phyloP scores from a whole-genome alignment of 2,329 filamentous ascomycete species.

The Cytospora paraplurivora region DNA sequence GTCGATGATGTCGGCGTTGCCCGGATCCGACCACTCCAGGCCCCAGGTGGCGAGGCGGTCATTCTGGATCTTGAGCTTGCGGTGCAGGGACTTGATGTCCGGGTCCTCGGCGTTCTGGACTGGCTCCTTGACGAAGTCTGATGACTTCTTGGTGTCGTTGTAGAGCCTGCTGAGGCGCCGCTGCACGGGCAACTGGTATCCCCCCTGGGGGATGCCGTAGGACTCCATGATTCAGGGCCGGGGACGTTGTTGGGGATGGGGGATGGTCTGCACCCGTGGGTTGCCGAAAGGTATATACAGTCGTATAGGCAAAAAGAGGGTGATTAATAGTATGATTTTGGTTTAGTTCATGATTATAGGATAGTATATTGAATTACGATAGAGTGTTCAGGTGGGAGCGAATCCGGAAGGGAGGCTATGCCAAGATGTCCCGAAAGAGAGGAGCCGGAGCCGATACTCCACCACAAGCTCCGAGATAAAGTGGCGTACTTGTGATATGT shows the following conservation, averaged over 20 bases:
- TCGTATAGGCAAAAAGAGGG: neutral
- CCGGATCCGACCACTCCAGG: conserved; percentile 76
- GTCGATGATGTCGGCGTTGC: conserved; percentile 69
- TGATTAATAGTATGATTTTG: neutral
- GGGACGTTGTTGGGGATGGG: too few relatives aligned
- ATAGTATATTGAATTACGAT: neutral
- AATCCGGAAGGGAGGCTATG: neutral
- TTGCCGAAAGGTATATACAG: neutral
- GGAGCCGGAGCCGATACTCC: neutral
- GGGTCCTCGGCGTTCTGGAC: conserved; percentile 66
- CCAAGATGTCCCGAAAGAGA: neutral
- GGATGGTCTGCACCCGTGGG: neutral
- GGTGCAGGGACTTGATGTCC: conserved; percentile 71
- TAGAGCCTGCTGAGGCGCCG: conserved; percentile 72
- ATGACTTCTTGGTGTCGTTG: conserved; percentile 78
- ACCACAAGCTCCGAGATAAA: neutral
- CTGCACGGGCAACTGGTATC: conserved; percentile 60
- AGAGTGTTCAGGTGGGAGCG: neutral
- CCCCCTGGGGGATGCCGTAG: conserved; percentile 49
- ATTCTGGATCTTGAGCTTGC: conserved; percentile 78
- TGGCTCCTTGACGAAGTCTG: conserved; percentile 69
- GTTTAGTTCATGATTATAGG: neutral
- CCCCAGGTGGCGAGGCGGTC: conserved; percentile 80
- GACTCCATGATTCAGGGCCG: conserved; percentile 51
- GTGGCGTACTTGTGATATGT: neutral